Base-by-base conservation (phyloP, 768 basidiomycete species). In the Suillus subaureus region DNA sequence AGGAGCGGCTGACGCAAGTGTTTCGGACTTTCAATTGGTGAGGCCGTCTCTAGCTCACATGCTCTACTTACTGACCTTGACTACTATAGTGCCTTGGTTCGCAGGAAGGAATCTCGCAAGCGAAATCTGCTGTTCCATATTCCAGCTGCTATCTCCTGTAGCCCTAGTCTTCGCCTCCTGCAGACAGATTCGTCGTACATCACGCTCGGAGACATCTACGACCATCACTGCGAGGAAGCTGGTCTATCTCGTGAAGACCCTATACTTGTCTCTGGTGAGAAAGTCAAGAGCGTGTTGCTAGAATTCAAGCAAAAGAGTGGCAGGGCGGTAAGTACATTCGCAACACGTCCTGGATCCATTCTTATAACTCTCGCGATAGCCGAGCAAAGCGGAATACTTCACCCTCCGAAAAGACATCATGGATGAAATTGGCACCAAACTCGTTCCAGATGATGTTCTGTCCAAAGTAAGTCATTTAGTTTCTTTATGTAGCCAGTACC, bases 21-120 rank as follows among this genome's bases (percentile, higher is more conserved):
- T 92, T 97, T 79, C 88, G 97, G n/a, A 93, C 91, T 63, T 93
- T 99, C 79, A 98, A 97, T 72, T 88, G 89, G 96, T 96, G 67
- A 49, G 87, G 73, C 15, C 21, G 13, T 16, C 64, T 21, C 16
- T 35, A 66, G n/a, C 49, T 35, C 43, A 40, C 43, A 43, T 61
- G 6, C 63, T 16, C 23, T 42, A 61, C 13, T 57, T 70, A 62
- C 54, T 35, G 64, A 63, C 18, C 23, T 13, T 54, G 8, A 35
- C 55, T 40, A 55, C n/a, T 63, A 42, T 64, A 97, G 97, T 28
- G 91, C 92, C 31, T 80, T 99, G 61, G 81, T 81, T 60, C 89
- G 92, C 64, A 92, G 95, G 76, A 97, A 97, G 75, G 97, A 99
- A 76, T 92, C 88, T 40, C 87, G 97, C 60, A 96, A 97, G 71